Conservation (phyloP, 2,329 filamentous ascomycete genomes). For the Pestalotiopsis sp. region DNA sequence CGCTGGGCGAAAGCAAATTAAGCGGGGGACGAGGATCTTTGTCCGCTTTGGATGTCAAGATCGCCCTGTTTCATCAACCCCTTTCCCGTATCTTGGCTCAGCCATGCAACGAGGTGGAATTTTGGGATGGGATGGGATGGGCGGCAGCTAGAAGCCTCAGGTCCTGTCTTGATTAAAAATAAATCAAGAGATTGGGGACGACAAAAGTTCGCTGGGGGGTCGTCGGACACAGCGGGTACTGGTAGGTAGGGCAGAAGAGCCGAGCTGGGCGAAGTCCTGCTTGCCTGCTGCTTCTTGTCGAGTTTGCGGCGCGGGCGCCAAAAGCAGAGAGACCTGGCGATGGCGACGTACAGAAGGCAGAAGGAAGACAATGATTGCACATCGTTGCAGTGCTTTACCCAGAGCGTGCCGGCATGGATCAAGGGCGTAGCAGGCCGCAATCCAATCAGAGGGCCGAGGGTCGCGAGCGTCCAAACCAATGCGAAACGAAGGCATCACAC, state of each 20-base stretch:
- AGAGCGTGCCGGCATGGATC: neutral
- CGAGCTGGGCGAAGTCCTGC: neutral
- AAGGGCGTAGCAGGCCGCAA: neutral
- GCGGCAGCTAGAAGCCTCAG: neutral
- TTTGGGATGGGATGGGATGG: neutral
- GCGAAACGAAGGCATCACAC: conserved; percentile 5
- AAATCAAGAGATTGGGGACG: neutral
- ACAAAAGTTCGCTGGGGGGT: neutral
- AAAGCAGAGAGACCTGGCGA: neutral
- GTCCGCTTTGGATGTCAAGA: conserved; percentile 4
- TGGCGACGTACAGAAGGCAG: neutral
- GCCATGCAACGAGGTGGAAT: conserved; percentile 1
- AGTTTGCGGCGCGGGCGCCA: conserved; percentile 3
- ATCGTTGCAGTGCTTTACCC: neutral
- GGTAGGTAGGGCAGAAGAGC: conserved; percentile 3
- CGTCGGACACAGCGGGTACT: neutral
- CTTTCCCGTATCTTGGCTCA: conserved; percentile 9
- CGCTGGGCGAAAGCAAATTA: conserved; percentile 1
- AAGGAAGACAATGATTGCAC: neutral
- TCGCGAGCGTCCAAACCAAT: conserved; percentile 1
- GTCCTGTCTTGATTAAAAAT: neutral
- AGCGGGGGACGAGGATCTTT: conserved; percentile 5
- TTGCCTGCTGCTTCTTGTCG: neutral
- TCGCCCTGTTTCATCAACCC: conserved; percentile 13
- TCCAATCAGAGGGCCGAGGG: neutral